Base-by-base conservation (phyloP, 768 basidiomycete species). In the Collybia mongolica region DNA sequence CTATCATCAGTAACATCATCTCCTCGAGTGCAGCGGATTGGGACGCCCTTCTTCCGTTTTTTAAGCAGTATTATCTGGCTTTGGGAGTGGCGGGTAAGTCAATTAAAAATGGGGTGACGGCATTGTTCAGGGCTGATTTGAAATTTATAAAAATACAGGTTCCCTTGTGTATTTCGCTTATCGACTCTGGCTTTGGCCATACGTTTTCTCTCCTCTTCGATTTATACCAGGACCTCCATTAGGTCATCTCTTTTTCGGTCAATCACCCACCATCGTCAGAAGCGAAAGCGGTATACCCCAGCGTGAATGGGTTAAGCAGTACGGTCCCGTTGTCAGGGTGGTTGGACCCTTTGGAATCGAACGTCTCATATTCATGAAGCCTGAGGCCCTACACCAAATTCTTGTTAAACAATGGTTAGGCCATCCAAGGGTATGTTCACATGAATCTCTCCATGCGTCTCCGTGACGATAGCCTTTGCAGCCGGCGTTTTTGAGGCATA, bases 301-400 rank as follows among this genome's bases (percentile, higher is more conserved):
- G 40, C 70, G 72, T 46, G 65, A 68, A 55, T 79, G 76, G 77
- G 69, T 71, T 39, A 76, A 80, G 54, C 48, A 71, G 22, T 64
- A 76, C 43, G 77, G 77, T 0, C 66, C 73, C 1, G 63, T 72
- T 18, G 71, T 79, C 9, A 72, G 76, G 32, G 61, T 66, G 24
- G 69, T 78, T 18, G 77, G 79, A 1, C 71, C 73, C 1, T 15
- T 80, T 6, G 77, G 77, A 1, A 61, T 74, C 14, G 76, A 79
- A 53, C 64, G 75, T 11, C 52, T 80, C 23, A 69, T 77, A 6
- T 72, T 76, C 58, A 64, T 72, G 60, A 65, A 61, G 24, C 72
- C 77, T 4, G 74, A 75, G 28, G 73, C 76, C 1, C 56, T 76
- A n/a, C 68, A 74, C 7, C 68, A 74, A 50, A 73, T 78, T 6